Evolutionary conservation across 345 rosid genomes (phyloP).

Genomic region (Conringia planisiliqua): DNA sequence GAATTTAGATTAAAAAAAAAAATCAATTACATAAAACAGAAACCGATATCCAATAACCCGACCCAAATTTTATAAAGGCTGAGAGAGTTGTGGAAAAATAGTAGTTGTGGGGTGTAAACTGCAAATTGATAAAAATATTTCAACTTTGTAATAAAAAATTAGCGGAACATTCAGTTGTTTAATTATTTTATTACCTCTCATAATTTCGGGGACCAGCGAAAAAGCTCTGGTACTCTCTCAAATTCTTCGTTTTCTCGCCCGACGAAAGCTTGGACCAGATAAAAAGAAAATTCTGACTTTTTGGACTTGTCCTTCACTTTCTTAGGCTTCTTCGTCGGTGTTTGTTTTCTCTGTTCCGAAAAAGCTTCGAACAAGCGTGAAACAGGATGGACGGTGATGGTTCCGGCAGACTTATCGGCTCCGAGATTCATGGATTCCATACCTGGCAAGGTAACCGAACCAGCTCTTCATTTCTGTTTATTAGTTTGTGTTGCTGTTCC

Average conservation of each 20-base stretch:
- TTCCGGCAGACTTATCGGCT: slow-evolving; percentile 48
- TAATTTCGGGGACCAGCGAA: slow-evolving; percentile 18
- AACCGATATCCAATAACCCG: too few species aligned
- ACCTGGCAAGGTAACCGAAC: slow-evolving; percentile 51
- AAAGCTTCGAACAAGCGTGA: background rate
- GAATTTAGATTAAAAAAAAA: too few species aligned
- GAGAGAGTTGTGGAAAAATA: background rate
- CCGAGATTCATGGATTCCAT: slow-evolving; percentile 94
- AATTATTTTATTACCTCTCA: background rate
- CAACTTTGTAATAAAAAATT: background rate
- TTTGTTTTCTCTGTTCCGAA: background rate
- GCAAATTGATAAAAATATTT: background rate
- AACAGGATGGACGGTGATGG: slow-evolving; percentile 40
- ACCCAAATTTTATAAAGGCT: background rate
- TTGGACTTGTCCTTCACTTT: slow-evolving; percentile 1
- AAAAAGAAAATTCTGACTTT: background rate
- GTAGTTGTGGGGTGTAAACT: slow-evolving; percentile 8
- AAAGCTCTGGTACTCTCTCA: background rate
- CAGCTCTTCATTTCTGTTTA: background rate
- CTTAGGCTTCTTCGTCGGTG: background rate
- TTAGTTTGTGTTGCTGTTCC: background rate
- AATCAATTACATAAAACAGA: background rate
- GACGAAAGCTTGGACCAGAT: slow-evolving; percentile 3
- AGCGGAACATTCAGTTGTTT: background rate
- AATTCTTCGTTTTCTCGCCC: background rate